Percentiles rank a stretch among this genome's conserved stretches.
These are phyloP conservation scores for Candida bentonensis DNA, from an alignment of 805 yeast genomes.

Conservation along the genomic window DNA sequence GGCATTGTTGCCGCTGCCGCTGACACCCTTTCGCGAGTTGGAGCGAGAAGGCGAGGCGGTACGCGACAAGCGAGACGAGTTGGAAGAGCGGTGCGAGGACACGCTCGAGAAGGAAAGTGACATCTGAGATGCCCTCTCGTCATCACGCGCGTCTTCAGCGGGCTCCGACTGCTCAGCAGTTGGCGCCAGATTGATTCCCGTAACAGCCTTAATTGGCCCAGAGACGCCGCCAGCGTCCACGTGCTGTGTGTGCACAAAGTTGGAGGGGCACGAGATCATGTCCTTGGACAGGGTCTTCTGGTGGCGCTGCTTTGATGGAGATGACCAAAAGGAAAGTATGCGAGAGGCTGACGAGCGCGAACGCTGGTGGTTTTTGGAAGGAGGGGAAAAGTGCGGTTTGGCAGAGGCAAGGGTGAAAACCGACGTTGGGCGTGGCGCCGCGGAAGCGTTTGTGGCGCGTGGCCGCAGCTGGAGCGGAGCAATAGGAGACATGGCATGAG, in stretches of 20 bases:
- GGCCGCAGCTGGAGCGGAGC: neutral
- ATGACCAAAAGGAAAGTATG: conserved; percentile 1
- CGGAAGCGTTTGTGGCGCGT: neutral
- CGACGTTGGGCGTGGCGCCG: neutral
- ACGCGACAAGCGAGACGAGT: neutral
- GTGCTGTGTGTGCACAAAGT: conserved; percentile 14
- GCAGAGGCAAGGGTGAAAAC: neutral
- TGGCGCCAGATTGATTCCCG: neutral
- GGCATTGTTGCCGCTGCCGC: neutral
- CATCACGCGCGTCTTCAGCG: neutral
- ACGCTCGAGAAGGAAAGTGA: conserved; percentile 3
- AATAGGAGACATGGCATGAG: too few relatives aligned
- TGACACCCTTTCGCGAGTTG: neutral
- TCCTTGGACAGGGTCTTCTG: conserved; percentile 5
- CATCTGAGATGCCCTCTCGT: neutral
- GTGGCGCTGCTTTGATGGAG: conserved; percentile 2
- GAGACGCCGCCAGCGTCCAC: conserved; percentile 8
- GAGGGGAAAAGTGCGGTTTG: neutral
- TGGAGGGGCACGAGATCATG: conserved; percentile 11
- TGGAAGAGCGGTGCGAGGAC: conserved; percentile 2
- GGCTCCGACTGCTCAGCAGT: neutral
- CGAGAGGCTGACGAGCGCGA: conserved; percentile 3
- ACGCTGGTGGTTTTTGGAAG: neutral
- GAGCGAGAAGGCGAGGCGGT: neutral
- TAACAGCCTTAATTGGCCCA: neutral